These are phyloP conservation scores for Pisolithus sp. DNA, from an alignment of 768 basidiomycete species.

Conservation along the genomic window DNA sequence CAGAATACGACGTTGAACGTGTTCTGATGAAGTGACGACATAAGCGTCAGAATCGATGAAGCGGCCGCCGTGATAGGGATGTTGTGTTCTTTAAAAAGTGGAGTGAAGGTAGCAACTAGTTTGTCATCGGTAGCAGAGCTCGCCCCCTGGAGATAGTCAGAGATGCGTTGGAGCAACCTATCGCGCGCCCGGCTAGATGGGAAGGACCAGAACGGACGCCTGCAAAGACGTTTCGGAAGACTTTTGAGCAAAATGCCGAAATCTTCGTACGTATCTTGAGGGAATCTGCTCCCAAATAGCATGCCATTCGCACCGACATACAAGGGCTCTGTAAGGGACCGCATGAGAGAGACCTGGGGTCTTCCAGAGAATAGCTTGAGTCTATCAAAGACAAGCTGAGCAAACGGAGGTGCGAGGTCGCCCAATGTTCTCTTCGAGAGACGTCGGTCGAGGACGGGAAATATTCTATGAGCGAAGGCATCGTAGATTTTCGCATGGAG, in stretches of 20 bases:
- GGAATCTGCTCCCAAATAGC: conserved; percentile 16
- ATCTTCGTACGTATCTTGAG: conserved; percentile 14
- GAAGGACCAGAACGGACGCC: conserved; percentile 9
- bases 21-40: conserved; percentile 18
- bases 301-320: conserved; percentile 12
- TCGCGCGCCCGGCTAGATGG: conserved; percentile 12
- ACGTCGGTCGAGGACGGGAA: conserved; percentile 16
- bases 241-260: conserved; percentile 15
- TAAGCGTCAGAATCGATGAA: conserved; percentile 12
- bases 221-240: conserved; percentile 12
- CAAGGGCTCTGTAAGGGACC: conserved; percentile 13
- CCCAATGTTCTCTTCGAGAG: conserved; percentile 11
- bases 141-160: conserved; percentile 9
- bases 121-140: conserved; percentile 3
- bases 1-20: conserved; percentile 16
- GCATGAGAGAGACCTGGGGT: conserved; percentile 8
- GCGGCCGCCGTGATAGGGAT: conserved; percentile 14
- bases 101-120: conserved; percentile 12
- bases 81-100: conserved; percentile 12
- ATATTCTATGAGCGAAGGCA: conserved; percentile 15
- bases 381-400: conserved; percentile 6
- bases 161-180: conserved; percentile 6
- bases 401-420: conserved; percentile 9
- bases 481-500: conserved; percentile 7
- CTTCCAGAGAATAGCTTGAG: conserved; percentile 5